Conservation (phyloP, 148 eudicot species). For the Mesembryanthemum crystallinum region DNA sequence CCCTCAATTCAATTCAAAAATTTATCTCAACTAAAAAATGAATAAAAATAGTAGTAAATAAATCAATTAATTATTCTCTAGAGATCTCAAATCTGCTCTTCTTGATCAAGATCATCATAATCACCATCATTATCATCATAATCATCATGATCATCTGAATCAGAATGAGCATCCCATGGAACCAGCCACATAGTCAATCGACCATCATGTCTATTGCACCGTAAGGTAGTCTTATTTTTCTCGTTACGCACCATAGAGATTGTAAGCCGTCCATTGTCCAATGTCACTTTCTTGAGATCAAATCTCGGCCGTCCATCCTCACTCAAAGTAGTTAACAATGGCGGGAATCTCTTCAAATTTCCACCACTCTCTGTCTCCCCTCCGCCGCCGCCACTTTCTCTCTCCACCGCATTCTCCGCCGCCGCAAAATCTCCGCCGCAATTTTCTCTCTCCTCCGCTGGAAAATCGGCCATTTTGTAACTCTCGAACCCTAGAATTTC, state of each 20-base stretch:
- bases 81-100: no score
- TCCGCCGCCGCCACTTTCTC: no score
- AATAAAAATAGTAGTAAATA: no score
- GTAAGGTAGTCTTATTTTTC: neutral
- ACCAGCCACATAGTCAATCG: constrained; percentile 6
- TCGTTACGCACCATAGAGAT: constrained; percentile 2
- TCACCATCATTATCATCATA: neutral
- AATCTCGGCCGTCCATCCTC: constrained; percentile 13
- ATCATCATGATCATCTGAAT: neutral
- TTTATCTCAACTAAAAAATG: no score
- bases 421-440: no score
- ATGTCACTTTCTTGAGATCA: constrained; percentile 6
- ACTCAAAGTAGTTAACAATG: constrained; percentile 14
- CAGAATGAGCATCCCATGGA: neutral
- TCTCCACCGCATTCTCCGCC: no score
- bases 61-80: no score
- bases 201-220: constrained; percentile 1
- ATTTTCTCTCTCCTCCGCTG: no score
- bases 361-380: no score
- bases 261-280: neutral
- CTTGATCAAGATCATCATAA: no score
- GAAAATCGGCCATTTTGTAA: no score
- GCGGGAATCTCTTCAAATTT: neutral
- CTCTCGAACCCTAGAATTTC: constrained; percentile 10
- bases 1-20: no score